phyloP scores from a whole-genome alignment of 2,329 filamentous ascomycete species.

The Fulvia fulva region DNA sequence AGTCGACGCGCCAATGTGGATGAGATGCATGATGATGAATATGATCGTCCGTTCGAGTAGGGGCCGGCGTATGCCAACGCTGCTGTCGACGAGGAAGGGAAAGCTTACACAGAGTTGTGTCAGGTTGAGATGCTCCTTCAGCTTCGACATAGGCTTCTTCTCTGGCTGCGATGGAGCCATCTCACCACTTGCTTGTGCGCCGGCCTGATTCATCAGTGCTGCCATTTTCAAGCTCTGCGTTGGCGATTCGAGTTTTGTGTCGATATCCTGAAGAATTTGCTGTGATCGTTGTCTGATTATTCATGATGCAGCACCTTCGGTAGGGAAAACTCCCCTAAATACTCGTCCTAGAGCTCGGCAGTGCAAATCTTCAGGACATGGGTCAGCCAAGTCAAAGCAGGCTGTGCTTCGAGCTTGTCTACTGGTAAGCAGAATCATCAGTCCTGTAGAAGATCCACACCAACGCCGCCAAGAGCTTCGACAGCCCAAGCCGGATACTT shows the following conservation, averaged over 20 bases:
- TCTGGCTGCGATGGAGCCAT: neutral
- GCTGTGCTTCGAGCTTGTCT: neutral
- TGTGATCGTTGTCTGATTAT: too few relatives aligned
- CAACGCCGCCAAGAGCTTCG: conserved; percentile 71
- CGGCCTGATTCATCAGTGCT: too few relatives aligned
- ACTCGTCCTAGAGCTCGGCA: too few relatives aligned
- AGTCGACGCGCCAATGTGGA: neutral
- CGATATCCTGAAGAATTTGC: too few relatives aligned
- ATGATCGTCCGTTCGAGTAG: neutral
- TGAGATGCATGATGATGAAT: neutral
- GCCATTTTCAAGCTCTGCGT: too few relatives aligned
- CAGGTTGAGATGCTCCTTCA: neutral
- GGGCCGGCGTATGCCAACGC: neutral
- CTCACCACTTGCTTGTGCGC: neutral
- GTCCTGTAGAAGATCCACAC: conserved; percentile 62
- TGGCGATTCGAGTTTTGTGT: too few relatives aligned
- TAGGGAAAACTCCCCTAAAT: too few relatives aligned
- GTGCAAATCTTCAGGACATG: too few relatives aligned
- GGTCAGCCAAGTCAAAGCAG: neutral
- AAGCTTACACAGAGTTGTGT: neutral
- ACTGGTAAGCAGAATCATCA: neutral
- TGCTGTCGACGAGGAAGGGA: neutral
- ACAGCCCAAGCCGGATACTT: conserved; percentile 82
- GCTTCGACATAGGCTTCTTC: too few relatives aligned
- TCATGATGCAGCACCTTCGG: too few relatives aligned